Base-by-base conservation (phyloP, 169 alveolate species). In the Eimeria tenella region DNA sequence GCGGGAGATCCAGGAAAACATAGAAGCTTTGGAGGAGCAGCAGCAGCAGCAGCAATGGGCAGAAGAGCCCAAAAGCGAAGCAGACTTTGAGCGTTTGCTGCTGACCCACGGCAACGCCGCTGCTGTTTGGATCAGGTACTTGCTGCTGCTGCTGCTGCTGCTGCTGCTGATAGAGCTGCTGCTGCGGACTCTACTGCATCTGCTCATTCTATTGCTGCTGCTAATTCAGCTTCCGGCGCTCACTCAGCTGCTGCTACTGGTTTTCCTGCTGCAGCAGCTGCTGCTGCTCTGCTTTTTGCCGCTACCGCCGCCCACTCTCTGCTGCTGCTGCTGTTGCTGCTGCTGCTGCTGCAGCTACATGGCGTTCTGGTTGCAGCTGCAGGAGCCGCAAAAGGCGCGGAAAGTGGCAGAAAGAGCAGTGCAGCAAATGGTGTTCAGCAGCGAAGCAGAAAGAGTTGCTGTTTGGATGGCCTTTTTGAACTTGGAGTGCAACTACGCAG, bases 381-480 rank as follows among this genome's bases (percentile, higher is more conserved):
- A 93, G 21, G 97, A 96, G 49, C 68, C 95, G 75, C 94, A 84
- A 31, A 83, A 90, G 79, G 97, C 97, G 13, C 95, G 97, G 84
- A 86, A 88, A 68, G 90, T 96, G 21, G 97, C 97, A 4, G 97
- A 96, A 89, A 94, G 97, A 21, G 96, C 97, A 5, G 90, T 96
- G 19, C 89, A 87, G 70, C 96, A 95, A 21, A 93, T 94, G 52
- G 89, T 95, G 58, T 91, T 89, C 25, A 68, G 93, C 9, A 96
- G 94, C 15, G 97, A 95, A 65, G 90, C 92, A 77, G 97, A 96
- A 75, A 92, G 97, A n/a, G 90, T 93, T 82, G 94, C 94, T 55
- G 90, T 95, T 11, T 96, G 97, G 97, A 94, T 96, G 56, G 97
- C 97, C 5, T 96, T 93, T 92, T 74, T 96, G 81, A 96, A 96